phyloP scores from a whole-genome alignment of 768 basidiomycete genomes.

The Russula sp. region DNA sequence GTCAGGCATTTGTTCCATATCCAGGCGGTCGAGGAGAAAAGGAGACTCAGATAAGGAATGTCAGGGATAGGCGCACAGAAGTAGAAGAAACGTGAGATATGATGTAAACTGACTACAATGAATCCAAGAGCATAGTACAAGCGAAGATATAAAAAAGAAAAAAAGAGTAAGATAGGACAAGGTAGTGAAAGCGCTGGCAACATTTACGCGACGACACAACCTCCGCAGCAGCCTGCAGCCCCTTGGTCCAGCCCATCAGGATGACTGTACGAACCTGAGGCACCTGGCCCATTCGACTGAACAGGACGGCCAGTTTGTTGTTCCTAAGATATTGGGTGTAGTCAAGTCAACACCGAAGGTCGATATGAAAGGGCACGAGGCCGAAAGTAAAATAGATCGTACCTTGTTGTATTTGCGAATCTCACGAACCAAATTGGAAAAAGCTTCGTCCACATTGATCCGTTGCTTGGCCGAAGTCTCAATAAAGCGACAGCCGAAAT shows the following conservation, averaged over 20 bases:
- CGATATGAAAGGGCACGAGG: background rate
- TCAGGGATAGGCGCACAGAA: constrained; percentile 4
- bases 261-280: constrained; percentile 42
- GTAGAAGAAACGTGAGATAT: background rate
- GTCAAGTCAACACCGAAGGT: background rate
- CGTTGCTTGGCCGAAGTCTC: constrained; percentile 96
- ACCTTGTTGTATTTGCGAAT: constrained; percentile 94
- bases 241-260: constrained; percentile 47
- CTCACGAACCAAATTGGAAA: constrained; percentile 86
- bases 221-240: constrained; percentile 53
- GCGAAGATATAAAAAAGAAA: background rate
- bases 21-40: background rate
- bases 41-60: background rate
- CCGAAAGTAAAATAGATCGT: constrained; percentile 11
- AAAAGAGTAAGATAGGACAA: background rate
- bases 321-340: constrained; percentile 38
- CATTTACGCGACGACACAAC: constrained; percentile 53
- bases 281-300: constrained; percentile 37
- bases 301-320: constrained; percentile 71
- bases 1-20: background rate
- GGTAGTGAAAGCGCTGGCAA: constrained; percentile 12
- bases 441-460: constrained; percentile 95
- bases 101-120: constrained; percentile 7
- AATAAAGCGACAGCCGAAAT: constrained; percentile 90
- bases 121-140: constrained; percentile 18